Evolutionary conservation across 2,329 filamentous ascomycete species (phyloP).

Genomic region (Calonectria pseudoreteaudii): DNA sequence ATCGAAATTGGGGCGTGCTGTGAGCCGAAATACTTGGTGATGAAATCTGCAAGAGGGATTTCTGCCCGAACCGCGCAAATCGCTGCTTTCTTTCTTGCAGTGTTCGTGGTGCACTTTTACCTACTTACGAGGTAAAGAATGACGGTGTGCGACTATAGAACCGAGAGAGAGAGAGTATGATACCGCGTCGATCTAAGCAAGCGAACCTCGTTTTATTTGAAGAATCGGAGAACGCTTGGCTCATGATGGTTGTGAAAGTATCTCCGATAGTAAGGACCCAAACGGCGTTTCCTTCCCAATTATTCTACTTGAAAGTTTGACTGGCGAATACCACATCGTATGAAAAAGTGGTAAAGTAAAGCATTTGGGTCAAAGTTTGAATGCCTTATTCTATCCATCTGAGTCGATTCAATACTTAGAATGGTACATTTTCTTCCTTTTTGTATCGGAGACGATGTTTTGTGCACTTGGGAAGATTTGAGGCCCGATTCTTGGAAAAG

Average conservation of each 20-base stretch:
- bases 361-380: too few species aligned
- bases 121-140: neutral
- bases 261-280: neutral
- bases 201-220: neutral
- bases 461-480: too few species aligned
- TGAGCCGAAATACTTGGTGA: neutral
- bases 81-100: neutral
- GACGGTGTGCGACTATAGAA: neutral
- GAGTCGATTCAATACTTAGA: too few species aligned
- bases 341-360: too few species aligned
- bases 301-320: too few species aligned
- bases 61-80: neutral
- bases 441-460: too few species aligned
- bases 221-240: neutral
- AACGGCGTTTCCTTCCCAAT: too few species aligned
- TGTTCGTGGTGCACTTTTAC: neutral
- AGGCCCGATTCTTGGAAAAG: too few species aligned
- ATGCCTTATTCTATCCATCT: too few species aligned
- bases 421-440: too few species aligned
- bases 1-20: too few species aligned
- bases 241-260: neutral
- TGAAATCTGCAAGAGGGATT: neutral
- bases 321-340: too few species aligned
- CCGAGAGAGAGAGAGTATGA: neutral
- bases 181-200: neutral